Percentiles rank a stretch among this genome's conserved stretches.
These are phyloP conservation scores for Globisporangium paddicum DNA, from an alignment of 352 stramenopile species.

Conservation along the genomic window DNA sequence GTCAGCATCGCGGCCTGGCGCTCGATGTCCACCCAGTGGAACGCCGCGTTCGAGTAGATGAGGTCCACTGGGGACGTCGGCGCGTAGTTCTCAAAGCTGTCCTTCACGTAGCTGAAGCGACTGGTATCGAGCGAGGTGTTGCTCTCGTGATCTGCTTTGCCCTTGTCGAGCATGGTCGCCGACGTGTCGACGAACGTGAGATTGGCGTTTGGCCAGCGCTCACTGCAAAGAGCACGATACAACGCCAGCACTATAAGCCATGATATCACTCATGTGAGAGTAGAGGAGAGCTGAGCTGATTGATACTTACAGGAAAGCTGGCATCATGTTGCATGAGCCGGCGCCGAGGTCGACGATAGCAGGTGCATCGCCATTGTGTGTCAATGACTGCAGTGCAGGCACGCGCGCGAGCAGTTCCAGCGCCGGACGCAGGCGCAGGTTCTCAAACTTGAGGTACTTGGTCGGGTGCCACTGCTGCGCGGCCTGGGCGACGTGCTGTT, in stretches of 20 bases:
- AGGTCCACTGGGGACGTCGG: slow-evolving; percentile 40
- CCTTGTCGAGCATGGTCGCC: slow-evolving; percentile 46
- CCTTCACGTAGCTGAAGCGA: slow-evolving; percentile 41
- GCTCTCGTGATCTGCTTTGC: slow-evolving; percentile 30
- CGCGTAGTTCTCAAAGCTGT: slow-evolving; percentile 51
- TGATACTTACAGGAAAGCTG: slow-evolving; percentile 53
- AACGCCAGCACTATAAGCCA: not conserved
- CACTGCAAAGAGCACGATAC: slow-evolving; percentile 10
- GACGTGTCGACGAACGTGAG: slow-evolving; percentile 69
- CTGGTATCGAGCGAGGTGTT: slow-evolving; percentile 18
- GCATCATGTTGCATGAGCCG: slow-evolving; percentile 66
- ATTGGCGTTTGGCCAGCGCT: slow-evolving; percentile 42
- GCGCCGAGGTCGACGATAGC: slow-evolving; percentile 60
- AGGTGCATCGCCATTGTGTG: slow-evolving; percentile 7
- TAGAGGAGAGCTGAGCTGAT: no score
- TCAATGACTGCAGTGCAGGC: slow-evolving; percentile 14
- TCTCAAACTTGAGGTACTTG: slow-evolving; percentile 65
- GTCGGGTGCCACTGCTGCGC: slow-evolving; percentile 47
- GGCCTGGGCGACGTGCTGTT: slow-evolving; percentile 15
- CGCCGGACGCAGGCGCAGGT: slow-evolving; percentile 48
- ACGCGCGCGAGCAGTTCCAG: slow-evolving; percentile 56
- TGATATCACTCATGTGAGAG: not conserved
- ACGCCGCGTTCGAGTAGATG: slow-evolving; percentile 68
- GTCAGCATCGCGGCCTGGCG: slow-evolving; percentile 41
- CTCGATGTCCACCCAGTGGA: slow-evolving; percentile 64